Evolutionary conservation across 805 yeast genomes (phyloP), one percentile per base, ranked within the genome.

Genomic region (Ogataea angusta): DNA sequence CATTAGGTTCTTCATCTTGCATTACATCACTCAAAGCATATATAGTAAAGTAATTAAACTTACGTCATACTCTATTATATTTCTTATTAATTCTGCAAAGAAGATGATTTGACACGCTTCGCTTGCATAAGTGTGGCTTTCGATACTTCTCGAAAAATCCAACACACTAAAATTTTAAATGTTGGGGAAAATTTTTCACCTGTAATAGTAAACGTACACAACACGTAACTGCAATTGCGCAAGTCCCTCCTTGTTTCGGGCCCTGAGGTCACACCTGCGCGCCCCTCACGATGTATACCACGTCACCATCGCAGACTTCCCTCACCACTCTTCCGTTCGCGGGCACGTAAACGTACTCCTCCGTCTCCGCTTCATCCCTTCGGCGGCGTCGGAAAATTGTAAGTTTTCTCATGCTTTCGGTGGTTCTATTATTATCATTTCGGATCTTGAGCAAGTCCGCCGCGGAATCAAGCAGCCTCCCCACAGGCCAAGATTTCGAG

Each of bases 401-500:
- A 30, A 80, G 62, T 42, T 72, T 60, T 40, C 71, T 68, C 13
- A 61, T 56, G 4, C 60, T 51, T 18, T 70, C 72, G 26, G 53
- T 63, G 3, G 72, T 72, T 23, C 56, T 52, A 52, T 76, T 77
- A 49, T 80, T 80, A 24, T 57, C 56, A 54, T 80, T 80, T 36
- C 60, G 60, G 10, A 80, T 69, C 40, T 64, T 68, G 42, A 77
- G 56, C 27, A 62, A 52, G 21, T 69, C 72, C 7, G 82, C 72
- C 6, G 74, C 67, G 17, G 69, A 66, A 54, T 80, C 86, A 24
- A 80, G 55, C 13, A 77, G 70, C 40, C 78, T 60, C 1, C 86
- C 86, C 23, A 78, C 70, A 0, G 80, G 75, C 83, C 84, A 79
- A 21, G 68, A 60, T 42, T 69, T 73, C 13, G 76, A 75, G 10